Evolutionary conservation across 1,284 basidiomycete genomes (phyloP), one percentile per base, ranked within the genome.

Genomic region (Psilocybe mexicana): DNA sequence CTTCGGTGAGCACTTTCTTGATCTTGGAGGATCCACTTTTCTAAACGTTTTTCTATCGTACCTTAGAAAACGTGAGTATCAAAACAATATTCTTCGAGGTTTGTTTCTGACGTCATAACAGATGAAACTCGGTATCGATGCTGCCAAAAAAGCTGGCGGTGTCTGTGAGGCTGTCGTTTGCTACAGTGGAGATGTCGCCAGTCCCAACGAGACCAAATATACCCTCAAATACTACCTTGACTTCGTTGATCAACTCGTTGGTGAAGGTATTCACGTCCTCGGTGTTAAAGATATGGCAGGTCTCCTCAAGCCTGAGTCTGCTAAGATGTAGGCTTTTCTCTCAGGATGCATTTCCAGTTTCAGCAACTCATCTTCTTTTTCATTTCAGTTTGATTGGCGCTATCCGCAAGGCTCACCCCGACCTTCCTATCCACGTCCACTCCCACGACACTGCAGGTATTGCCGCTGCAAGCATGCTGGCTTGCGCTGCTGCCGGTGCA

Each of bases 221-320:
- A 98, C 96, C 26, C 82, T 99, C 54, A 80, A 98, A 72, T 99
- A 99, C 81, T 99, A 99, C 79, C 85, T 99, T 66, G 88, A 97
- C 80, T 94, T 99, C 72, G 87, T 97, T 62, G 89, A 96, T 67
- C 83, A 98, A 77, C 89, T 99, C 55, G 95, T 99, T 62, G 80
- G 86, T 56, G 95, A 97, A 72, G 97, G 97, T 49, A 95, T 99
- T 68, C 97, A 99, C 76, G 90, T 99, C 55, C 85, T 99, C 60
- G 93, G 94, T 74, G 93, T 99, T 78, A 99, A 99, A 82, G 97
- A 99, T 72, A 99, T 99, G 97, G 97, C 97, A 62, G 97, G 97
- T 73, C 77, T 99, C 52, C 82, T 99, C 67, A 99, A 98, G 76
- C 97, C 97, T 38, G 84, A 93, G 69, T 91, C 97, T 48, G 97